Percentiles rank a stretch among this genome's conserved stretches.
Conservation (phyloP, 169 alveolate genomes). For the Eimeria necatrix region DNA sequence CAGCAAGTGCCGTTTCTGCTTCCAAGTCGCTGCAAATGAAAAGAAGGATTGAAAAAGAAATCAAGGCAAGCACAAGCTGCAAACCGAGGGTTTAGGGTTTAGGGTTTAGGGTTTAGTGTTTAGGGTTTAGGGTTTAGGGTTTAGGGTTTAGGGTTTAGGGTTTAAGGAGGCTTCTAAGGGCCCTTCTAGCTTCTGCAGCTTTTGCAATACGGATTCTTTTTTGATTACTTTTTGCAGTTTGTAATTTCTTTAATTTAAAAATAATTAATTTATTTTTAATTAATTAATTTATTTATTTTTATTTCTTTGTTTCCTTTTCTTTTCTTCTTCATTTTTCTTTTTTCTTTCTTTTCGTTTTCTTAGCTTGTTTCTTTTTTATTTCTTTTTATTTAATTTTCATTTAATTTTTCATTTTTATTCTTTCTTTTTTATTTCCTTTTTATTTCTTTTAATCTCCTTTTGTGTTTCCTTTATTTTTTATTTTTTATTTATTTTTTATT, state of each 20-base stretch:
- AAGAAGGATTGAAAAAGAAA: too few species aligned
- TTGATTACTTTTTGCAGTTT: neutral
- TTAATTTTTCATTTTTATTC: neutral
- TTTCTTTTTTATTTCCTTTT: neutral
- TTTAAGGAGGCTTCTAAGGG: too few species aligned
- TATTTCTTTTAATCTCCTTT: neutral
- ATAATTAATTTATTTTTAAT: neutral
- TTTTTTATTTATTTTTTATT: too few species aligned
- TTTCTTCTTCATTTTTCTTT: neutral
- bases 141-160: conserved; percentile 24
- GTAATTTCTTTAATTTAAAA: neutral
- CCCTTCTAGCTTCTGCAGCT: neutral
- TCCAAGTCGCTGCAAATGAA: too few species aligned
- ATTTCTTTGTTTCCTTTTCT: neutral
- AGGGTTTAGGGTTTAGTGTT: conserved; percentile 20
- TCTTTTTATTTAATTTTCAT: neutral
- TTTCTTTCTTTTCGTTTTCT: too few species aligned
- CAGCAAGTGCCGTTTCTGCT: too few species aligned
- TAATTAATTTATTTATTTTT: neutral
- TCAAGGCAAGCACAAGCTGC: too few species aligned
- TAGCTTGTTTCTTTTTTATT: neutral
- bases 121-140: conserved; percentile 33
- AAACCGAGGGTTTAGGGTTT: neutral
- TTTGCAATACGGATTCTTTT: neutral
- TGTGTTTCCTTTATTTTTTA: neutral